Evolutionary conservation across 495 filamentous ascomycete genomes (phyloP), one percentile per base, ranked within the genome.

Genomic region (Haplographium delicatum): DNA sequence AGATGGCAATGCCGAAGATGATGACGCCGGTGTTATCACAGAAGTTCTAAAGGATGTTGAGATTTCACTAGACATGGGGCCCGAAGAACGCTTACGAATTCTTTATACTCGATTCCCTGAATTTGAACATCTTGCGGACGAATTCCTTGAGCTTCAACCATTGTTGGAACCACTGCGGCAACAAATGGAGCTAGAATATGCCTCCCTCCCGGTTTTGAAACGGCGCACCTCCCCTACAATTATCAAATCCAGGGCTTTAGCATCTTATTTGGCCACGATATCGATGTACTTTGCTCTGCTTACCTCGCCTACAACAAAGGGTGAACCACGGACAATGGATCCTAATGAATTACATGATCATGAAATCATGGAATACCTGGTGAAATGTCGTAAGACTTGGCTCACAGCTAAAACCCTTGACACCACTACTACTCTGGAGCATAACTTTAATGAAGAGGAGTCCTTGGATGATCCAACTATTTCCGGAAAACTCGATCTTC

Each of bases 221-320:
- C 49, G 75, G 2, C n/a, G n/a, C n/a, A 59, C 61, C 15, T 60
- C 71, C 19, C 56, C 56, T 5, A 67, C 65, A n/a, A 74, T 88
- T 5, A 66, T 87, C 41, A 89, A 93, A 61, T 68, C 81, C 54
- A 82, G 84, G 54, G 81, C 91, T 20, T 65, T 95, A 22, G 83
- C 84, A 24, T 82, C 89, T 38, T 96, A 97, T 64, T 70, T 97
- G 15, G 91, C 84, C 28, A 74, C 88, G 0, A 72, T 97, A 59
- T 82, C 84, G 49, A 89, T 96, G 82, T 98, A 97, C 65, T 96
- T 98, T 64, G 86, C 89, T 47, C 75, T 97, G 33, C 70, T 97
- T 23, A 85, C 88, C 22, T 94, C 88, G 2, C 76, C 83, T 1
- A 74, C 85, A 11, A 69, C 80, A 40, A 69, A 73, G 13, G 28